Percentiles rank a stretch among this genome's conserved stretches.
Conservation (phyloP, 2,329 filamentous ascomycete genomes). For the Madurella mycetomatis region DNA sequence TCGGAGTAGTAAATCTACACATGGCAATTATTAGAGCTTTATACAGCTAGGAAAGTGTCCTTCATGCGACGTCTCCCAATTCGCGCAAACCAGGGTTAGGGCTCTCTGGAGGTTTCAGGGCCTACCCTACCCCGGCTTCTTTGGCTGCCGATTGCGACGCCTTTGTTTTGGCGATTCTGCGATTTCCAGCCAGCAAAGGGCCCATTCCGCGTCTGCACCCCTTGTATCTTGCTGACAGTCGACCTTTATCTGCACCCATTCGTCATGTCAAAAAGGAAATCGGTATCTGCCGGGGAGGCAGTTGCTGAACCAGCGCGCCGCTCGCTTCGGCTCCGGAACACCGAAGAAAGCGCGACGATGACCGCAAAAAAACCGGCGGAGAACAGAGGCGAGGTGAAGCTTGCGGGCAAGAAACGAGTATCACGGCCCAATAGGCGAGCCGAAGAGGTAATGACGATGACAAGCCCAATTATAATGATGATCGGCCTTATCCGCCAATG, state of each 20-base stretch:
- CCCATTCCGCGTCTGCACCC: background rate
- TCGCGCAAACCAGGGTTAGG: too few species aligned
- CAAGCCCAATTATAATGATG: too few species aligned
- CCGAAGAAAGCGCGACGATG: background rate
- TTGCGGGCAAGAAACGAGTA: background rate
- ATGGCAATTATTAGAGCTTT: too few species aligned
- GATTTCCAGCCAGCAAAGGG: background rate
- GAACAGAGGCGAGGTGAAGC: background rate
- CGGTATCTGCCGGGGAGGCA: background rate
- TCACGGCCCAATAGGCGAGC: background rate
- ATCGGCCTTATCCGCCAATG: background rate
- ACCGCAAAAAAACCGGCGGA: background rate
- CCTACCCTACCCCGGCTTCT: too few species aligned
- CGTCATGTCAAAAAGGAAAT: slow-evolving; percentile 25
- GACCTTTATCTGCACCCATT: background rate
- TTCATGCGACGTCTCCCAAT: too few species aligned
- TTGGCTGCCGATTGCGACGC: too few species aligned
- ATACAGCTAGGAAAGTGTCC: too few species aligned
- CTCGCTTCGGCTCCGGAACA: slow-evolving; percentile 15
- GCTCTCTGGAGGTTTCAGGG: too few species aligned
- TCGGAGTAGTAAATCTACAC: too few species aligned
- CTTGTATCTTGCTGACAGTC: background rate
- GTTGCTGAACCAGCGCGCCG: slow-evolving; percentile 15
- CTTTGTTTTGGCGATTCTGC: background rate
- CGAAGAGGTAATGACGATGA: background rate